Evolutionary conservation across 108 stramenopile species (phyloP), one percentile per base, ranked within the genome.

Genomic region (Cyclotella cryptica): DNA sequence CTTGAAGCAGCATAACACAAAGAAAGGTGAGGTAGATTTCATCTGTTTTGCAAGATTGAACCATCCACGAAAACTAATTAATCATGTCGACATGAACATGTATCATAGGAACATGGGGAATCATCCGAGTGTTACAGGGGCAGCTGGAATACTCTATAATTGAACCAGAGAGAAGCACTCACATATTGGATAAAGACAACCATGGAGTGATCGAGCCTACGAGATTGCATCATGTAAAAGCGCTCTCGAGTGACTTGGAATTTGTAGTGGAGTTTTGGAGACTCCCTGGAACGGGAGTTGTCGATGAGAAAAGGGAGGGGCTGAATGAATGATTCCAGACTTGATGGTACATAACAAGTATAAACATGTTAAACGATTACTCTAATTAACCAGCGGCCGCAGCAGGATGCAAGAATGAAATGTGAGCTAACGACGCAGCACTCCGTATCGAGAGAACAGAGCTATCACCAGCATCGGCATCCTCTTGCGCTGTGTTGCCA

Each of bases 201-300:
- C n/a, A 39, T n/a, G 87, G 84, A 11, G 53, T 88, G 15, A 85
- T 88, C 60, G 81, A 79, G 51, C 87, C 87, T 27, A 74, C 64
- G 6, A 62, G 58, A 42, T 27, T 68, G 64, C 88, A 88, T 71
- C 59, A 78, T 24, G 83, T 86, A 17, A 77, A 69, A 42, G 64
- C 83, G 26, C 58, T 88, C 62, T 66, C 75, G 5, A 76, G 84
- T 41, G 85, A 88, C 75, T 19, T 88, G 41, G 76, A 88, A 61
- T 88, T 88, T 63, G 77, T 83, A 10, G 88, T 88, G 10, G 85
- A 88, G 28, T 88, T 88, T 73, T 73, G 65, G 45, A 74, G 87
- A 61, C 46, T 84, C 21, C 86, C 86, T 46, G 80, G 77, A 19
- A 87, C 83, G n/a, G 86, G 86, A 46, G 58, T 35, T 35, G 83